Base-by-base conservation (phyloP, 345 rosid genomes). In the Eucalyptus regnans region DNA sequence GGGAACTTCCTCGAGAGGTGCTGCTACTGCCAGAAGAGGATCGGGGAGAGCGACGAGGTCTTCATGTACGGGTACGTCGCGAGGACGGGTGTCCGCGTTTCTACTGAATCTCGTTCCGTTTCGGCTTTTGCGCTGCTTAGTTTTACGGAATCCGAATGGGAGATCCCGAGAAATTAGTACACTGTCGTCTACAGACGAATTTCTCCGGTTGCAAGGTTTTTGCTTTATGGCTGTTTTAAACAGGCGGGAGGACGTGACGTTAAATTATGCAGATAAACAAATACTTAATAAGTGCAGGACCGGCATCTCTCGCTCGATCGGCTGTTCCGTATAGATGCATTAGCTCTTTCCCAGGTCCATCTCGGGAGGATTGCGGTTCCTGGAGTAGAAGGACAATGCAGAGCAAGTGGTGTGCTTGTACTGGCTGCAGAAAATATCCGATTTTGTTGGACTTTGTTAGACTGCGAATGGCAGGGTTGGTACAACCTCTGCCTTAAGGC, bases 1-100 rank as follows among this genome's bases (percentile, higher is more conserved):
- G 91, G 60, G 56, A 56, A 88, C 88, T 93, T 92, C 87, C 92
- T 94, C 25, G 92, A 91, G 60, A 87, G 86, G 48, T 91, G 94
- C 86, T 89, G 31, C 54, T 79, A 86, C 50, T 94, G 95, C 89
- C 84, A 88, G 89, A 92, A 91, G 92, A 81, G 27, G 87, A 64
- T 91, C 87, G 54, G 27, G 49, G 89, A 88, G 49, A 29, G 51
- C 16, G 88, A 91, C 44, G 89, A 90, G 60, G 86, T 88, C 46
- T 94, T 88, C 88, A 92, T 93, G 95, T 92, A 87, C 41, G 92
- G 93, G 94, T 94, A 89, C 27, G 92, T 48, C 43, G 80, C 44
- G 41, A 52, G 58, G 58, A 52, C 58, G 44, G 80, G 1, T 31
- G 81, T 49, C 37, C 56, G 18, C 60, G 6, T 37, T 50, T 27